Percentiles rank a stretch among this genome's conserved stretches.
These are phyloP conservation scores for Arthrinium phaeospermum DNA, from an alignment of 2,329 filamentous ascomycete genomes.

Conservation along the genomic window DNA sequence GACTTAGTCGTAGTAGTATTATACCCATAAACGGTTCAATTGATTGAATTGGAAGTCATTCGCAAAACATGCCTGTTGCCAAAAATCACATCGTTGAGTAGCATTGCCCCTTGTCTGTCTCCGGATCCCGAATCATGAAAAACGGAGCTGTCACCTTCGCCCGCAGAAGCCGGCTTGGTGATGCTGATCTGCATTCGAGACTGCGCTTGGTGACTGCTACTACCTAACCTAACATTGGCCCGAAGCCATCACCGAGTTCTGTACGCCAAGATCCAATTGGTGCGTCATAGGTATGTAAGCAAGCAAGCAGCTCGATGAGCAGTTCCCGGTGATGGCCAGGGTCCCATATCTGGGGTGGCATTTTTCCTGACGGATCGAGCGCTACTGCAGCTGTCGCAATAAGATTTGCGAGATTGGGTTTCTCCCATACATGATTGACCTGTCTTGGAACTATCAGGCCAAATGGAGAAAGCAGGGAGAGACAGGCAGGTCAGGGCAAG, in stretches of 20 bases:
- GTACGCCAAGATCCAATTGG: background rate
- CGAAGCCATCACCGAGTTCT: background rate
- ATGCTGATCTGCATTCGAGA: background rate
- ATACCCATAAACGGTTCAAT: slow-evolving; percentile 14
- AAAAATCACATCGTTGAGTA: background rate
- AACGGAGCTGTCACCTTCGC: too few species aligned
- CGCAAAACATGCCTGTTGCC: background rate
- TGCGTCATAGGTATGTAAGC: background rate
- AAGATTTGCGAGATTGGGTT: slow-evolving; percentile 19
- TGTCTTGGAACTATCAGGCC: slow-evolving; percentile 13
- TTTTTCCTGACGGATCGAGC: slow-evolving; percentile 5
- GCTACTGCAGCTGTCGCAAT: slow-evolving; percentile 19
- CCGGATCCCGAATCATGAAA: too few species aligned
- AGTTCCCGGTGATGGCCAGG: background rate
- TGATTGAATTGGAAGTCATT: background rate
- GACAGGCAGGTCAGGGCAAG: slow-evolving; percentile 7
- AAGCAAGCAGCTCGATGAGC: background rate
- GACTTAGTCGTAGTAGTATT: slow-evolving; percentile 14
- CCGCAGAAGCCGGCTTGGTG: too few species aligned
- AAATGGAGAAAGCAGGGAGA: slow-evolving; percentile 2
- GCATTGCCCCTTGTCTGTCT: background rate
- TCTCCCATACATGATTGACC: slow-evolving; percentile 14
- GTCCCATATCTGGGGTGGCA: slow-evolving; percentile 9
- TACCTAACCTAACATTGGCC: background rate
- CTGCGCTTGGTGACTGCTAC: background rate